Conservation (phyloP, 2,329 filamentous ascomycete species). For the Akanthomyces dipterigenus region DNA sequence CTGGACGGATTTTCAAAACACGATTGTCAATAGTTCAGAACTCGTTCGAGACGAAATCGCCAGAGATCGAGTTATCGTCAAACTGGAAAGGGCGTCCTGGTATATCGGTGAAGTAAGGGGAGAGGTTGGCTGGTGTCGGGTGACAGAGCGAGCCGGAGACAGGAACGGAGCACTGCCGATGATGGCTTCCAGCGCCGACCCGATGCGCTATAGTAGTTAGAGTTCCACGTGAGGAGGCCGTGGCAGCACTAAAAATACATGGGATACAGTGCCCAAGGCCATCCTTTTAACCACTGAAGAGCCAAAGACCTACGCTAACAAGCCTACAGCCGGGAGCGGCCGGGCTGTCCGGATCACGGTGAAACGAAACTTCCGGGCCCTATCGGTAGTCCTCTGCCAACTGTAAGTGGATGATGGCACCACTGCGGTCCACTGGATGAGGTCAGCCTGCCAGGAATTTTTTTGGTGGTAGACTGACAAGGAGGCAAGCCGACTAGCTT, state of each 20-base stretch:
- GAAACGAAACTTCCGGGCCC: slow-evolving; percentile 1
- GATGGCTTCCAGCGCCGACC: background rate
- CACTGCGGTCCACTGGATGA: slow-evolving; percentile 6
- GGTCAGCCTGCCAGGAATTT: slow-evolving; percentile 13
- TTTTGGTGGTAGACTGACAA: slow-evolving; percentile 11
- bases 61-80: background rate
- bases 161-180: background rate
- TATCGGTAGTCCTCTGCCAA: background rate
- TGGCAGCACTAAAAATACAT: background rate
- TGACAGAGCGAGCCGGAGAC: background rate
- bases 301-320: background rate
- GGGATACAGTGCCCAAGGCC: background rate
- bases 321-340: background rate
- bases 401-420: background rate
- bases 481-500: background rate
- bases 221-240: background rate
- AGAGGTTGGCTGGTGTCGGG: background rate
- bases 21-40: background rate
- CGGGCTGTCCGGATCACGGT: background rate
- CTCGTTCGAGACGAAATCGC: background rate
- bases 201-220: background rate
- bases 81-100: slow-evolving; percentile 3
- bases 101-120: slow-evolving; percentile 5
- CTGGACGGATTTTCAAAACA: background rate
- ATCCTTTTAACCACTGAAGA: background rate